Evolutionary conservation across 1,284 basidiomycete genomes (phyloP).

Genomic region (Cystobasidiaceae sp.): DNA sequence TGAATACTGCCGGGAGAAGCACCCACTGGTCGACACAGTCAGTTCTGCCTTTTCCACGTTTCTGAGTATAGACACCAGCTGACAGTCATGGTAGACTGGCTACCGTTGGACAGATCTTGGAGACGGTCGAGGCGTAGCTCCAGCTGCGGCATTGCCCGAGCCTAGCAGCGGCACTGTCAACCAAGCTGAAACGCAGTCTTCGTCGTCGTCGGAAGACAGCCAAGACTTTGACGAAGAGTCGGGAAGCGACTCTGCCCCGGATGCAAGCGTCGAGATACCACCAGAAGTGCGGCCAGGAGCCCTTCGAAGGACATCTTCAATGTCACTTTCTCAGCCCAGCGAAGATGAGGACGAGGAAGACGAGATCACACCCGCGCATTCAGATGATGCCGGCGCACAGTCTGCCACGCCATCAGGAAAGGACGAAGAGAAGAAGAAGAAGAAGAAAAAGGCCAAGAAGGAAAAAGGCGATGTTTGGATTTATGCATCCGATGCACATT

Average conservation of each 20-base stretch:
- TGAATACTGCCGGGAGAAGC: conserved; percentile 1
- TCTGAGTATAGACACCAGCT: conserved; percentile 44
- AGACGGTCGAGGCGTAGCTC: conserved; percentile 57
- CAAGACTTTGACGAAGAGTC: too few relatives aligned
- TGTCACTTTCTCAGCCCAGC: too few relatives aligned
- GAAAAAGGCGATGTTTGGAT: conserved; percentile 29
- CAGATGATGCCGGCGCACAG: too few relatives aligned
- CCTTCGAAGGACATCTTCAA: conserved; percentile 2
- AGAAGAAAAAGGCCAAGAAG: conserved; percentile 50
- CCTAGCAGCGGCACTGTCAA: not conserved
- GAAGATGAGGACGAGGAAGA: too few relatives aligned
- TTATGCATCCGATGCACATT: conserved; percentile 44
- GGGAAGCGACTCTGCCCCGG: too few relatives aligned
- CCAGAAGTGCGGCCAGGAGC: conserved; percentile 1
- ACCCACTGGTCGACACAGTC: conserved; percentile 27
- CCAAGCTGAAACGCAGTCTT: too few relatives aligned
- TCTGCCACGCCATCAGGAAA: conserved; percentile 41
- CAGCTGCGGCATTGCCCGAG: conserved; percentile 6
- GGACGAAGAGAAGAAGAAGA: conserved; percentile 55
- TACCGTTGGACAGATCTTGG: conserved; percentile 61
- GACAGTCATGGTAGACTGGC: conserved; percentile 47
- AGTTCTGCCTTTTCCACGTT: not conserved
- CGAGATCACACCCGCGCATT: too few relatives aligned
- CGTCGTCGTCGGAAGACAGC: too few relatives aligned
- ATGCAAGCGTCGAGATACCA: conserved; percentile 2